Evolutionary conservation across 2,329 filamentous ascomycete genomes (phyloP).

Genomic region (Colletotrichum nymphaeae): DNA sequence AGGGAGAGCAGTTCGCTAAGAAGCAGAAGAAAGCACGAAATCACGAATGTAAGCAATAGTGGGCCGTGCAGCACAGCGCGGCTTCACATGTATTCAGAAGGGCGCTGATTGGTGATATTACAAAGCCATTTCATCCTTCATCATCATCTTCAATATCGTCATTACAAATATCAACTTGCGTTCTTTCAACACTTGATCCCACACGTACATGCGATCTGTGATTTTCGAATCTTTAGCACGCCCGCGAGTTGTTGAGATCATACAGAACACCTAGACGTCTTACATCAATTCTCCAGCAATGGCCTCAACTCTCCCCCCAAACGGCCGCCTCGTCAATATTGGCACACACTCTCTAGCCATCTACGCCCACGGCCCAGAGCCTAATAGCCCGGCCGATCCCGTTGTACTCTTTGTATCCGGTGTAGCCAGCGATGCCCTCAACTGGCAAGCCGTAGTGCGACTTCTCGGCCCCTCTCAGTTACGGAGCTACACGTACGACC

Average conservation of each 20-base stretch:
- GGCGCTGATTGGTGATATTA: neutral
- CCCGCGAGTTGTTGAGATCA: neutral
- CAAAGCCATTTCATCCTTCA: neutral
- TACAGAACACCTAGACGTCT: neutral
- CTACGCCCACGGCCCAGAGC: conserved; percentile 9
- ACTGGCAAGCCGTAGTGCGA: conserved; percentile 19
- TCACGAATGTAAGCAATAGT: neutral
- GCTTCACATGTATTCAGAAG: neutral
- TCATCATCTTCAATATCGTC: neutral
- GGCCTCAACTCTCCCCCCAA: neutral
- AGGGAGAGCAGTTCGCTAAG: neutral
- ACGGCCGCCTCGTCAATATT: conserved; percentile 20
- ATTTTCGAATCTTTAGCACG: neutral
- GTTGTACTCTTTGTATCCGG: conserved; percentile 12
- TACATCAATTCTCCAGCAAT: neutral
- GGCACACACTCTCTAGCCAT: conserved; percentile 20
- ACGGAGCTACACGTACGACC: conserved; percentile 25
- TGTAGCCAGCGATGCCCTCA: conserved; percentile 22
- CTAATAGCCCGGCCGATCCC: neutral
- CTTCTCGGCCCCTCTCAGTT: neutral
- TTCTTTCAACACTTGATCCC: neutral
- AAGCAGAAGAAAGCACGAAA: neutral
- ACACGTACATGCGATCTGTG: no score
- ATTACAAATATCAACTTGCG: neutral
- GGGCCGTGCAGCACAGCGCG: no score